Evolutionary conservation across 352 stramenopile species (phyloP).

Genomic region (Phytophthora nicotianae): DNA sequence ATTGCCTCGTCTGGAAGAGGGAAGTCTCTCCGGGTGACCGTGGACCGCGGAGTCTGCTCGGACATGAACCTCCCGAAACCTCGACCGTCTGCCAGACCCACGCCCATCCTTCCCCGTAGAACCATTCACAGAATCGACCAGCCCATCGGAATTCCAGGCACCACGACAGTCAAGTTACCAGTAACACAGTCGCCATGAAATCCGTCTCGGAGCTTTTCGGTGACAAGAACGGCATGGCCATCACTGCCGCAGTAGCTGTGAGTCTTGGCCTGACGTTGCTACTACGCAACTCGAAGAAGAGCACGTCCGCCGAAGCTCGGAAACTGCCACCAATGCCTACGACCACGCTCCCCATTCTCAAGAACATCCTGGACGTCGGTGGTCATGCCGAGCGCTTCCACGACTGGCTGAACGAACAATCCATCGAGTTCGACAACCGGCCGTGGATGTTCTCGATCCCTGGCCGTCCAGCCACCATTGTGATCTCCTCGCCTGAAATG

Average conservation of each 20-base stretch:
- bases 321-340: slow-evolving; percentile 31
- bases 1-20: not conserved
- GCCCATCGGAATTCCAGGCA: slow-evolving; percentile 13
- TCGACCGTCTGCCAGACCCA: not conserved
- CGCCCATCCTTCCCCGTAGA: not conserved
- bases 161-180: not conserved
- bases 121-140: slow-evolving; percentile 1
- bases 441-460: slow-evolving; percentile 51
- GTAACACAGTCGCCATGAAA: slow-evolving; percentile 19
- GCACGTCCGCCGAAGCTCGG: slow-evolving; percentile 19
- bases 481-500: slow-evolving; percentile 41
- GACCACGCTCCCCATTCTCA: slow-evolving; percentile 43
- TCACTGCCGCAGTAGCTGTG: slow-evolving; percentile 23
- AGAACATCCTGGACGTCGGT: slow-evolving; percentile 41
- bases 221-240: slow-evolving; percentile 14
- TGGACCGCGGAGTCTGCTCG: too few relatives aligned
- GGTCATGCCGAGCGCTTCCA: slow-evolving; percentile 45
- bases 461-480: slow-evolving; percentile 35
- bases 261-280: slow-evolving; percentile 33
- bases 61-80: not conserved
- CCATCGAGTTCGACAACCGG: slow-evolving; percentile 37
- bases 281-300: slow-evolving; percentile 26
- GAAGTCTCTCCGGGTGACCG: not conserved
- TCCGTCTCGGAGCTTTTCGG: slow-evolving; percentile 21
- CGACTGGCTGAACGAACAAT: slow-evolving; percentile 57